Conservation (phyloP, 768 basidiomycete genomes). For the Pleurotus cornucopiae region DNA sequence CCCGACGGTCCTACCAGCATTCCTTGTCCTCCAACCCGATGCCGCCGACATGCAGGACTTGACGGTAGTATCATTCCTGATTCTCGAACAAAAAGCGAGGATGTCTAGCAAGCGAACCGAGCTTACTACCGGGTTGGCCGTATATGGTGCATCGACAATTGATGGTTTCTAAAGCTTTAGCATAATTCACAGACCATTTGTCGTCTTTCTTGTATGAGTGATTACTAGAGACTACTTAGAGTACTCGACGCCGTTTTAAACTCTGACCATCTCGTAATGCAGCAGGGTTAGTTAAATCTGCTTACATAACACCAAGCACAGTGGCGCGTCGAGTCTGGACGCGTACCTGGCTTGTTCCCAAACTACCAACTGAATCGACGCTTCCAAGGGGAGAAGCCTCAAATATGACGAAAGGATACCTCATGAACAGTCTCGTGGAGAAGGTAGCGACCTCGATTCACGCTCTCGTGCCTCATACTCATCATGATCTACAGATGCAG, state of each 20-base stretch:
- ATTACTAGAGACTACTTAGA: no score
- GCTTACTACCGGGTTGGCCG: not conserved
- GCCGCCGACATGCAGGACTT: slow-evolving; percentile 20
- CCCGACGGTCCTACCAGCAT: slow-evolving; percentile 12
- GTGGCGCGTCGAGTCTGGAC: no score
- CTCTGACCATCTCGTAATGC: no score
- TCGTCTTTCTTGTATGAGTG: no score
- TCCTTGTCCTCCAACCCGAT: slow-evolving; percentile 18
- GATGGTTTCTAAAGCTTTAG: no score
- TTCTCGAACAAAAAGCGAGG: slow-evolving; percentile 20
- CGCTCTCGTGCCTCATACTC: not conserved
- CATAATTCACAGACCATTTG: no score
- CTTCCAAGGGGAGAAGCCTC: not conserved
- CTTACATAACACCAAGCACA: no score
- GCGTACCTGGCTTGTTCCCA: no score
- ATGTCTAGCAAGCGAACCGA: not conserved
- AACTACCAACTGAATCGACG: no score
- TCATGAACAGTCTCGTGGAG: slow-evolving; percentile 82
- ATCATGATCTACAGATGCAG: slow-evolving; percentile 59
- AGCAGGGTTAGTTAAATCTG: no score
- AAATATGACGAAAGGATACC: slow-evolving; percentile 79
- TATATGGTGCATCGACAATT: no score
- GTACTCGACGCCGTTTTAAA: no score
- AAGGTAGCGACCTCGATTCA: slow-evolving; percentile 41
- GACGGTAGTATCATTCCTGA: slow-evolving; percentile 19